A percentile compares a stretch with the other conserved stretches of the same genome.
These are phyloP conservation scores for Cryomyces minteri DNA, from an alignment of 495 filamentous ascomycete species.

Conservation along the genomic window DNA sequence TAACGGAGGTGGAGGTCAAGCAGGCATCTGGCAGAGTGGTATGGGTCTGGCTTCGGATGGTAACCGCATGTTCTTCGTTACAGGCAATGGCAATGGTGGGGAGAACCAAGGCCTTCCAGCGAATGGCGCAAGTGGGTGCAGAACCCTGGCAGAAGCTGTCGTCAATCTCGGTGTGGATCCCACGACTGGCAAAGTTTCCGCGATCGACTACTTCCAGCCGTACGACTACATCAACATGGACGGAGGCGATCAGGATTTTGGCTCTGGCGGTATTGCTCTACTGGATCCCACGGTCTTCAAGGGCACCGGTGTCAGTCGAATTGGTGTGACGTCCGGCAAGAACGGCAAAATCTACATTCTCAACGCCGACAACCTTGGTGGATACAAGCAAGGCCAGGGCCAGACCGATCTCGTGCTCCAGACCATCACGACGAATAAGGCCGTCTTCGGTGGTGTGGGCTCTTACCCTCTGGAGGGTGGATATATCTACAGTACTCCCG, in stretches of 20 bases:
- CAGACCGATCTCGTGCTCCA: conserved; percentile 25
- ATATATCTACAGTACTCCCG: conserved; percentile 28
- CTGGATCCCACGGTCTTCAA: conserved; percentile 23
- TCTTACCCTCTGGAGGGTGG: conserved; percentile 30
- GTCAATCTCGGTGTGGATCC: conserved; percentile 16
- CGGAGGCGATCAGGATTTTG: conserved; percentile 23
- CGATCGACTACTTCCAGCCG: conserved; percentile 26
- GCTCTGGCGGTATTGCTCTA: conserved; percentile 19
- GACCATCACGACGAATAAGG: conserved; percentile 17
- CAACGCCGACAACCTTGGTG: conserved; percentile 29
- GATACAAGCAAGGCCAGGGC: conserved; percentile 25
- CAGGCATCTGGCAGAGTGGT: conserved; percentile 27
- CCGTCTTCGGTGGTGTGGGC: conserved; percentile 28
- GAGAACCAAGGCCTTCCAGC: conserved; percentile 20
- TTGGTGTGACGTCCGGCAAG: conserved; percentile 25
- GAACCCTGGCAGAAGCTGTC: conserved; percentile 23
- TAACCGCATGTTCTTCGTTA: conserved; percentile 21
- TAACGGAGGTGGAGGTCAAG: conserved; percentile 16
- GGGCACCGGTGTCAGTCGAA: conserved; percentile 19
- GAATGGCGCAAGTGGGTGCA: conserved; percentile 15
- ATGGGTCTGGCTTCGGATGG: conserved; percentile 24
- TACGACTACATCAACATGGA: conserved; percentile 26
- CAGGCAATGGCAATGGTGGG: conserved; percentile 25
- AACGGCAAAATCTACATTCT: conserved; percentile 29
- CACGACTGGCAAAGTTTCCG: conserved; percentile 14